Evolutionary conservation across 2,329 filamentous ascomycete species (phyloP), one percentile per base, ranked within the genome.

Genomic region (Scedosporium boydii): DNA sequence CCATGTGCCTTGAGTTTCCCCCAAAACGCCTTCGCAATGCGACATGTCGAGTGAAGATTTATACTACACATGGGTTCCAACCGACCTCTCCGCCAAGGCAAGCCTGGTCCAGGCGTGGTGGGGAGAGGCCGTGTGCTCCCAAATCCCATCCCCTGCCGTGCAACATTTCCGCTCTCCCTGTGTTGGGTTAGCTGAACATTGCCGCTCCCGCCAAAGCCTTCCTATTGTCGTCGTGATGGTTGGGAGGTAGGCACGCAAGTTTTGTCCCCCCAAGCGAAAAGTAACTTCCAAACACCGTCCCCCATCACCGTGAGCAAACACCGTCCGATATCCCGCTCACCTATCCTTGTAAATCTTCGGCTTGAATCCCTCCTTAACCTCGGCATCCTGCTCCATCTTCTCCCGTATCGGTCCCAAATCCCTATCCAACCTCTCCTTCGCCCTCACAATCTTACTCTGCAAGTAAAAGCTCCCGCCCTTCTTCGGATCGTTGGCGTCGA

Each of bases 381-480:
- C 92, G 62, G 88, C 87, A 71, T 96, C 91, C 70, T 86, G 81
- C 68, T 87, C 86, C 14, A 83, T 82, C 72, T 87, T 86, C 72
- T 90, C 87, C 70, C 86, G 81, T 64, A 87, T 83, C 64, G 89
- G 86, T 66, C 87, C 82, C 48, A 95, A 79, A 76, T 99, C 93
- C 69, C 88, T 82, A 79, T 98, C 93, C 77, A 99, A 89, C 66
- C 95, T 82, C 78, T 99, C 93, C 70, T 93, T 85, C 63, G 95
- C 95, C 65, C 95, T 83, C 68, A 98, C 77, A 62, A 99, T 86
- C 79, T 99, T 99, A 82, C 93, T 98, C 78, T 99, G 95, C 58
- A 99, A 82, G 76, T 99, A 99, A 77, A 99, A 99, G 70, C 92
- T 97, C 61, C 95, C 95, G 42, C 95, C 95, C 72, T 96, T 96